A percentile compares a stretch with the other conserved stretches of the same genome.
Conservation (phyloP, 179 eudicot genomes). For the Silene coronaria region DNA sequence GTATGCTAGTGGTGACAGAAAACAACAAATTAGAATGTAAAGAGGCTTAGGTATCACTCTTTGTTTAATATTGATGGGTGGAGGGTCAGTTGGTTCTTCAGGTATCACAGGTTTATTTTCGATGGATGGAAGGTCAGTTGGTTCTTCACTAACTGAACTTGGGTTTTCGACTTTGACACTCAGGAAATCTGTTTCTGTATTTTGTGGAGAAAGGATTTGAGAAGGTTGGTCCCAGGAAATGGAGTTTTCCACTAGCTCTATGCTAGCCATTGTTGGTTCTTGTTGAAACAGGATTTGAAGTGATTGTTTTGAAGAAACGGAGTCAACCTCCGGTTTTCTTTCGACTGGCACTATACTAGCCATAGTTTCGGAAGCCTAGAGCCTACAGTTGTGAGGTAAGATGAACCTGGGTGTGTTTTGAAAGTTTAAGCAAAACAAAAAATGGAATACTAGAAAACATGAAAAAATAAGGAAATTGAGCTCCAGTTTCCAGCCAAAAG, state of each 20-base stretch:
- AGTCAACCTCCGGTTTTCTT: neutral
- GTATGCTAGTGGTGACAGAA: neutral
- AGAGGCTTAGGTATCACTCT: neutral
- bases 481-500: neutral
- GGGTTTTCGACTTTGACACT: neutral
- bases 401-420: neutral
- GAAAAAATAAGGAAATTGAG: neutral
- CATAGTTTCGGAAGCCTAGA: neutral
- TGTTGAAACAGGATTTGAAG: neutral
- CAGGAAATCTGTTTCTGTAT: neutral
- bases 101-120: no score
- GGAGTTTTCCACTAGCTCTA: neutral
- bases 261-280: no score
- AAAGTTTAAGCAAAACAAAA: neutral
- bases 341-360: neutral
- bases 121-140: no score
- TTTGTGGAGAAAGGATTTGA: neutral
- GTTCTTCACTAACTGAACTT: neutral
- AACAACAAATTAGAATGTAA: no score
- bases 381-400: neutral
- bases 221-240: neutral
- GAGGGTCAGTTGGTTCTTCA: no score
- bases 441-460: no score
- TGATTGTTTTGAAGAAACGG: neutral
- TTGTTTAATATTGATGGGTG: no score